A percentile compares a stretch with the other conserved stretches of the same genome.
Conservation (phyloP, 345 rosid species). For the Firmiana major region DNA sequence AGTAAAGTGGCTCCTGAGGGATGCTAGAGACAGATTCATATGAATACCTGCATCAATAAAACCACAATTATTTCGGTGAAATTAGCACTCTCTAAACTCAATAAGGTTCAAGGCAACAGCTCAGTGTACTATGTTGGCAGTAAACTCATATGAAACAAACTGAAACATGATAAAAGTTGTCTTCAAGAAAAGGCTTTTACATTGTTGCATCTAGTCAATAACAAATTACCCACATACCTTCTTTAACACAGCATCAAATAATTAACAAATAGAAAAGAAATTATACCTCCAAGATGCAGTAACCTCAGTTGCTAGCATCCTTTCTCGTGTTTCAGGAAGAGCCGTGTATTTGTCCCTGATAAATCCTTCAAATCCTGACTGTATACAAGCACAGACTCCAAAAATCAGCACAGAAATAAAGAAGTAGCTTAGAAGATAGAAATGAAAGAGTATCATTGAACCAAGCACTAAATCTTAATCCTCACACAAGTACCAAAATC, state of each 20-base stretch:
- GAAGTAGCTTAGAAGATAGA: neutral
- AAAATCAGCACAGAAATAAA: constrained; percentile 10
- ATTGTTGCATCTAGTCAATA: neutral
- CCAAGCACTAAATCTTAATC: neutral
- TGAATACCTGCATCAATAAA: constrained; percentile 55
- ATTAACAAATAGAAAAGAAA: neutral
- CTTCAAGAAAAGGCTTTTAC: neutral
- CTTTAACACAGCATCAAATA: neutral
- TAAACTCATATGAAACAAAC: neutral
- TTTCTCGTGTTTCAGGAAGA: constrained; percentile 86
- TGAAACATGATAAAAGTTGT: neutral
- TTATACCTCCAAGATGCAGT: constrained; percentile 85
- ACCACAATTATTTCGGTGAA: constrained; percentile 9
- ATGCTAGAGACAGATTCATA: constrained; percentile 59
- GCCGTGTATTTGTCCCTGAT: constrained; percentile 79
- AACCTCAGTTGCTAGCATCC: constrained; percentile 88
- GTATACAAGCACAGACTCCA: constrained; percentile 30
- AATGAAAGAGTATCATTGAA: neutral
- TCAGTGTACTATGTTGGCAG: neutral
- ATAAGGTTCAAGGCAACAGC: neutral
- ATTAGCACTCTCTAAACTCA: neutral
- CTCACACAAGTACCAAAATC: neutral
- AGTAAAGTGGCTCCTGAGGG: constrained; percentile 59
- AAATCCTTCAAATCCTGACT: constrained; percentile 97
- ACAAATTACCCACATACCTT: neutral